Evolutionary conservation across 768 basidiomycete species (phyloP), one percentile per base, ranked within the genome.

Genomic region (Sporobolomyces phaffii): DNA sequence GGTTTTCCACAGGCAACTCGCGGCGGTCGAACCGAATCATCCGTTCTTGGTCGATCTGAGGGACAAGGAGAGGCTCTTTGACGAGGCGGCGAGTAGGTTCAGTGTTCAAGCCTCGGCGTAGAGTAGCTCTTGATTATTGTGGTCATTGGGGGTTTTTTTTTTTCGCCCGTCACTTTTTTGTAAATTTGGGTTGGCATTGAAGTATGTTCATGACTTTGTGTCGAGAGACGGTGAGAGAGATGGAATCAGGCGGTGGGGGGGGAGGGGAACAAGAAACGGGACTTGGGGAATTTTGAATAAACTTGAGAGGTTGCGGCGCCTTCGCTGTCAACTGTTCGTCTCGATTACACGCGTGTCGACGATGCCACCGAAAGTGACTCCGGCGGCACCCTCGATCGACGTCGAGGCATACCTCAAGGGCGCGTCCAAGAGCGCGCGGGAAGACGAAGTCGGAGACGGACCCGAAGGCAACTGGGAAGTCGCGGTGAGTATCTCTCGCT

Each of bases 41-140:
- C 80, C 80, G 0, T 68, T 77, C 43, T 69, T 79, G 17, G 33
- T 72, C 28, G 78, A 79, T 60, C 58, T 79, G 20, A 71, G 68
- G 14, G 75, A 73, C 31, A 80, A 79, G 69, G 72, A 74, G 20
- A 41, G 56, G 22, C 68, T 75, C 22, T 80, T 80, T 61, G 80
- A 80, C 53, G 78, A 77, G 40, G 79, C 79, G 3, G 78, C 79
- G 26, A 71, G 60, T 18, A 15, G 60, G 17, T 68, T 68, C 26
- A 22, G 33, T 34, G 56, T 58, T 8, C 40, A 41, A 17, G 31
- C 56, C 33, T 58, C 56, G 2, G 56, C 56, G 9, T 44, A 33
- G 20, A 24, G 14, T n/a, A n/a, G n/a, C n/a, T n/a, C n/a, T n/a
- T n/a, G n/a, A n/a, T n/a, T n/a, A n/a, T n/a, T n/a, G n/a, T n/a